phyloP scores from a whole-genome alignment of 2,329 filamentous ascomycete genomes.

The Stromatinia cepivora region DNA sequence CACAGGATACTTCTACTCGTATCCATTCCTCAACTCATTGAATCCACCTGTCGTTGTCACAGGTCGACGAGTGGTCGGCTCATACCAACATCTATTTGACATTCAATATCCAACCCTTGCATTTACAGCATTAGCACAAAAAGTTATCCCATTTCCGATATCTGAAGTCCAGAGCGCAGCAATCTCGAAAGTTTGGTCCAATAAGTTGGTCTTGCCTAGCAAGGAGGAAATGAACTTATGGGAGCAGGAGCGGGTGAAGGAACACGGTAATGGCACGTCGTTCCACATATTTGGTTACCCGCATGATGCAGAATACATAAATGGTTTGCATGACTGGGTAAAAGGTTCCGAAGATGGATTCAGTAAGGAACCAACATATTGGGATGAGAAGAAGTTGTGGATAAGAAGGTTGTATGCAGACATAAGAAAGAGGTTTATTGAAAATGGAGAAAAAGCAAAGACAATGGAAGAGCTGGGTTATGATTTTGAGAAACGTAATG shows the following conservation, averaged over 20 bases:
- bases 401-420: constrained; percentile 65
- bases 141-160: constrained; percentile 84
- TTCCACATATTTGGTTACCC: constrained; percentile 55
- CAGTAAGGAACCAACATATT: constrained; percentile 69
- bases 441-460: constrained; percentile 62
- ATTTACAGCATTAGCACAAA: constrained; percentile 74
- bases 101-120: constrained; percentile 74
- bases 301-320: constrained; percentile 69
- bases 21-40: constrained; percentile 64
- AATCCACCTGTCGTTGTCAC: constrained; percentile 60
- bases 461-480: constrained; percentile 73
- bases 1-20: constrained; percentile 85
- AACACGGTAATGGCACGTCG: constrained; percentile 47
- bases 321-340: constrained; percentile 65
- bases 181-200: constrained; percentile 75
- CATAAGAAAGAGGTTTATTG: constrained; percentile 72
- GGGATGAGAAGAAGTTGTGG: constrained; percentile 73
- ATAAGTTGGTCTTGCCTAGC: constrained; percentile 64
- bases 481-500: constrained; percentile 43
- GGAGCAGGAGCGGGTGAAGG: constrained; percentile 52
- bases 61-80: constrained; percentile 67
- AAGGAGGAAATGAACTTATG: constrained; percentile 65
- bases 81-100: constrained; percentile 80
- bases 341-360: constrained; percentile 47
- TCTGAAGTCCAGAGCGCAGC: constrained; percentile 77